Conservation (phyloP, 1,284 basidiomycete species). For the Tilletia caries region DNA sequence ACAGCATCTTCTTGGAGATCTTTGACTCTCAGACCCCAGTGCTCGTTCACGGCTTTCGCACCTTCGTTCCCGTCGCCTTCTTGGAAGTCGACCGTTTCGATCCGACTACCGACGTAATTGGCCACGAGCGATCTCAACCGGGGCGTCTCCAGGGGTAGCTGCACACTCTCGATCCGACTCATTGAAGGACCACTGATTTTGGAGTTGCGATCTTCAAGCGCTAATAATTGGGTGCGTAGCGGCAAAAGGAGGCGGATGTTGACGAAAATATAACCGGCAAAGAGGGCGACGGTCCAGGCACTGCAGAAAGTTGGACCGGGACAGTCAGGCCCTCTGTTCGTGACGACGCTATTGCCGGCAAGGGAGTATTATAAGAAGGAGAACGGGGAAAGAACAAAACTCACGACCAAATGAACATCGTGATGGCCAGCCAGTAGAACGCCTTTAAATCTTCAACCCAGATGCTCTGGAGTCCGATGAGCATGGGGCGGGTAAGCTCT, state of each 20-base stretch:
- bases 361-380: too few relatives aligned
- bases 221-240: neutral
- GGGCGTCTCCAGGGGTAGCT: slow-evolving; percentile 4
- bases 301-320: neutral
- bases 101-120: neutral
- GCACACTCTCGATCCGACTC: neutral
- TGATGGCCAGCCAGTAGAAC: slow-evolving; percentile 5
- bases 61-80: neutral
- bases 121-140: neutral
- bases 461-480: neutral
- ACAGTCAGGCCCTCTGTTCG: neutral
- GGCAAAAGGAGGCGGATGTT: neutral
- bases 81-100: neutral
- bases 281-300: neutral
- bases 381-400: too few relatives aligned
- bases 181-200: neutral
- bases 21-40: neutral
- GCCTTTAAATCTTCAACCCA: neutral
- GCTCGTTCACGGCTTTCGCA: neutral
- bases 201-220: neutral
- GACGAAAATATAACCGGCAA: neutral
- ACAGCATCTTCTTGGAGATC: neutral
- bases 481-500: neutral
- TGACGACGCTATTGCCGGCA: neutral
- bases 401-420: slow-evolving; percentile 10